A percentile compares a stretch with the other conserved stretches of the same genome.
These are phyloP conservation scores for Backusella circina DNA, from an alignment of 192 early-diverging fungal species.

Conservation along the genomic window DNA sequence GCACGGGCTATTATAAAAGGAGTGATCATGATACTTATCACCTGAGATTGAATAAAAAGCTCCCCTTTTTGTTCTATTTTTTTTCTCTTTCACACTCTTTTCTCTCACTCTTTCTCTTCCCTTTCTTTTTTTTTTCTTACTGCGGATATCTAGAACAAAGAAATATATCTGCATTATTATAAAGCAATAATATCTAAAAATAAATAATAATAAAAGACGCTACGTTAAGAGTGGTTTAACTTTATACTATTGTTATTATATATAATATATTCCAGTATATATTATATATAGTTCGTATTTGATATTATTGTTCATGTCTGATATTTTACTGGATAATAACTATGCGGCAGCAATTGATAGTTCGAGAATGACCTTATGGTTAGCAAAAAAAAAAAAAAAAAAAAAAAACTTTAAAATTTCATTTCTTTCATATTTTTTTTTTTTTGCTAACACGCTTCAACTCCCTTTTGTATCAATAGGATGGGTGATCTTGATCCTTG, in stretches of 20 bases:
- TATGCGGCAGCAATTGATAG: background rate
- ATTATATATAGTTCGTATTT: background rate
- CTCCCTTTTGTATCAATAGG: constrained; percentile 38
- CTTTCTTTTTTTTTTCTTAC: background rate
- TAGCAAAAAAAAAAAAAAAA: background rate
- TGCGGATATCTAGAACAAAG: background rate
- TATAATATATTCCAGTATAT: background rate
- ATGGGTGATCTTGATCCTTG: constrained; percentile 96
- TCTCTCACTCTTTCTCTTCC: background rate
- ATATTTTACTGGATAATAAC: background rate
- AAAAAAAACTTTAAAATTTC: background rate
- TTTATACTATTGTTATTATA: background rate
- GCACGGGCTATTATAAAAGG: background rate
- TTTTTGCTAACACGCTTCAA: background rate
- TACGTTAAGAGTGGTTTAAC: background rate
- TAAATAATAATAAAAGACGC: background rate
- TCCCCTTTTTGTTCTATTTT: background rate
- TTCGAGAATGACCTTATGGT: constrained; percentile 1
- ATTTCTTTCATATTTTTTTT: background rate
- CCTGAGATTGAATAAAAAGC: background rate
- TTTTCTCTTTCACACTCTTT: background rate
- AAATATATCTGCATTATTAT: background rate
- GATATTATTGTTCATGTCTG: constrained; percentile 5
- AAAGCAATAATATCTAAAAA: background rate
- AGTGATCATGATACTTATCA: background rate